Conservation (phyloP, 2,329 filamentous ascomycete species). For the Fusarium decemcellulare region DNA sequence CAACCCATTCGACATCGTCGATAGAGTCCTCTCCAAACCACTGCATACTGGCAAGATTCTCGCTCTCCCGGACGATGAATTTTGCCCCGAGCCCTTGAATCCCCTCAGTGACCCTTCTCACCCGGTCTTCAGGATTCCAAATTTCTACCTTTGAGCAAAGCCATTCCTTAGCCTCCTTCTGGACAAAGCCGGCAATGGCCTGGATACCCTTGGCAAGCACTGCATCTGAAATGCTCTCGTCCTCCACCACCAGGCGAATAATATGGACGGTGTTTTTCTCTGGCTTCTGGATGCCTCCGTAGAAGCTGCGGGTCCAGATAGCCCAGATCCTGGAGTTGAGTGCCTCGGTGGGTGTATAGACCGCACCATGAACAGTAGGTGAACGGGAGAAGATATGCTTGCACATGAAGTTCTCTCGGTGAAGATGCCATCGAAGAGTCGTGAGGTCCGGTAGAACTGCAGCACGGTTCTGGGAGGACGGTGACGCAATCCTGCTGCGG, state of each 20-base stretch:
- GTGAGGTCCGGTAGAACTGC: constrained; percentile 51
- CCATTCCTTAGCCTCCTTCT: constrained; percentile 80
- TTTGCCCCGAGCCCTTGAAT: constrained; percentile 63
- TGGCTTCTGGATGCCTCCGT: constrained; percentile 65
- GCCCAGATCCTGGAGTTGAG: constrained; percentile 77
- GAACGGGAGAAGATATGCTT: constrained; percentile 69
- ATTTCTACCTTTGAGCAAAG: constrained; percentile 78
- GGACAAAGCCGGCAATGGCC: constrained; percentile 76
- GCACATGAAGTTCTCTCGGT: constrained; percentile 84
- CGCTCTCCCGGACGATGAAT: constrained; percentile 69
- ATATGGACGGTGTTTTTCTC: constrained; percentile 79
- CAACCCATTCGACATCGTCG: constrained; percentile 77
- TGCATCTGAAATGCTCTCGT: constrained; percentile 55
- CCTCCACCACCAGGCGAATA: constrained; percentile 77
- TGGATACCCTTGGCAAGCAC: constrained; percentile 68
- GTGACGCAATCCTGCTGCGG: constrained; percentile 62
- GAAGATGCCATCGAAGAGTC: constrained; percentile 72
- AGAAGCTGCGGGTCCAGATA: constrained; percentile 79
- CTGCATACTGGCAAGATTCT: constrained; percentile 79
- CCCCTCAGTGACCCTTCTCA: constrained; percentile 62
- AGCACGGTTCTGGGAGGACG: constrained; percentile 49
- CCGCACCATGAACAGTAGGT: constrained; percentile 78
- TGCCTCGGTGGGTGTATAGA: constrained; percentile 66
- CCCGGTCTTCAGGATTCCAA: constrained; percentile 82
- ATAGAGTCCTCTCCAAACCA: constrained; percentile 74